Evolutionary conservation across 805 yeast genomes (phyloP).

Genomic region (Candida adriatica): DNA sequence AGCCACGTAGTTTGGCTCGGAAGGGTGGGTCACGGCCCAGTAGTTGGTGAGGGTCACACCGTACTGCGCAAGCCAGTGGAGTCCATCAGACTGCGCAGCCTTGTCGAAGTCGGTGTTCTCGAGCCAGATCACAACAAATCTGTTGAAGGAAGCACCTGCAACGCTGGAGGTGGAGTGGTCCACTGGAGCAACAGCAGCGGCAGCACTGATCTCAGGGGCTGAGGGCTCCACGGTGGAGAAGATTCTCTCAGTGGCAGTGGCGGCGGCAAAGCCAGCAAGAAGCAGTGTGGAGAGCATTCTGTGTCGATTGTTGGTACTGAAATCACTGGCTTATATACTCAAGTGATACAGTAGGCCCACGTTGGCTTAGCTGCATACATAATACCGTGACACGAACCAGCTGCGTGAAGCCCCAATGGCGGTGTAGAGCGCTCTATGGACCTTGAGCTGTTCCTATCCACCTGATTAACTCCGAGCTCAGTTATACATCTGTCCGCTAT

Average conservation of each 20-base stretch:
- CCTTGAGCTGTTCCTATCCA: no score
- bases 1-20: slow-evolving; percentile 41
- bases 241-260: slow-evolving; percentile 5
- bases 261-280: not conserved
- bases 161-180: slow-evolving; percentile 28
- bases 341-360: no score
- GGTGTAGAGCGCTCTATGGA: no score
- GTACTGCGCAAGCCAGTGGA: slow-evolving; percentile 34
- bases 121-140: slow-evolving; percentile 39
- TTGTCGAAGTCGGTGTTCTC: slow-evolving; percentile 47
- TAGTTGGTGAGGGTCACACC: slow-evolving; percentile 44
- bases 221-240: slow-evolving; percentile 9
- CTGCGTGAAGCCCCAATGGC: no score
- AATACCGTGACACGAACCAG: no score
- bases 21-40: slow-evolving; percentile 46
- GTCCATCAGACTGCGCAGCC: slow-evolving; percentile 38
- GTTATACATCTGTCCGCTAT: no score
- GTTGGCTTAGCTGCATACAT: no score
- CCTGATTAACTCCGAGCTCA: no score
- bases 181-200: slow-evolving; percentile 3
- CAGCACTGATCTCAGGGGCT: slow-evolving; percentile 13
- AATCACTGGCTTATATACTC: no score
- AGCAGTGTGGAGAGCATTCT: no score
- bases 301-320: no score
- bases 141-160: slow-evolving; percentile 33